These are phyloP conservation scores for Barbatosphaeria neglecta DNA, from an alignment of 495 filamentous ascomycete genomes.

Conservation along the genomic window DNA sequence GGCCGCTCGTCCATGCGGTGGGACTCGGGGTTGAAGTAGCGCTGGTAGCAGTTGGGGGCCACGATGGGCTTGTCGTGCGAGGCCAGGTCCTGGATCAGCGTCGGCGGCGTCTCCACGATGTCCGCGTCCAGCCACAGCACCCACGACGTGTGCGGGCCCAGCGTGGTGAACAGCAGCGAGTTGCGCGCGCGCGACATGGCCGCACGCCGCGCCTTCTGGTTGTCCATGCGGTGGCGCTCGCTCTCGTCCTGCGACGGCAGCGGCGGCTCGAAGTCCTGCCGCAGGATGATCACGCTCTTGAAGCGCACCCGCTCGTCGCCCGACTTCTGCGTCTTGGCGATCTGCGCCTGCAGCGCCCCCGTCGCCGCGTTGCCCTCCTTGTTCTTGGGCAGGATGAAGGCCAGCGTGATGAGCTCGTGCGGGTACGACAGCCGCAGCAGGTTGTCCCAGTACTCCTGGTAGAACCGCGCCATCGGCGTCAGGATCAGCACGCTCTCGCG, in stretches of 20 bases:
- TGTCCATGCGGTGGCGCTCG: conserved; percentile 78
- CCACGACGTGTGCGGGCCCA: conserved; percentile 90
- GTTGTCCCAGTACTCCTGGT: conserved; percentile 92
- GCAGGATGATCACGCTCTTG: conserved; percentile 80
- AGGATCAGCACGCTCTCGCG: conserved; percentile 81
- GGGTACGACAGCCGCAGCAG: conserved; percentile 76
- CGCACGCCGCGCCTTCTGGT: conserved; percentile 76
- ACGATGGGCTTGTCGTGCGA: conserved; percentile 75
- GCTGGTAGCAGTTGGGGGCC: conserved; percentile 91
- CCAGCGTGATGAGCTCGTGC: conserved; percentile 84
- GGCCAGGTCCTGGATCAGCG: conserved; percentile 87
- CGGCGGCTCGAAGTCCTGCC: conserved; percentile 88
- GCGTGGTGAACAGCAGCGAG: conserved; percentile 89
- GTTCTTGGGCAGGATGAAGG: conserved; percentile 92
- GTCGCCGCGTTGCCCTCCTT: conserved; percentile 79
- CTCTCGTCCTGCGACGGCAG: conserved; percentile 69
- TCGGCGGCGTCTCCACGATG: conserved; percentile 76
- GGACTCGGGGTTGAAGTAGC: conserved; percentile 62
- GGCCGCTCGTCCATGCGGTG: conserved; percentile 61
- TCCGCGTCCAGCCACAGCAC: conserved; percentile 94
- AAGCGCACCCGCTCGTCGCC: conserved; percentile 74
- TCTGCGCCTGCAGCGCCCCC: conserved; percentile 66
- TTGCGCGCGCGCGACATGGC: conserved; percentile 91
- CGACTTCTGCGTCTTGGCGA: conserved; percentile 65
- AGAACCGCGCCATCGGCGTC: conserved; percentile 87